phyloP scores from a whole-genome alignment of 768 basidiomycete species.

The Hemileccinum impolitum region DNA sequence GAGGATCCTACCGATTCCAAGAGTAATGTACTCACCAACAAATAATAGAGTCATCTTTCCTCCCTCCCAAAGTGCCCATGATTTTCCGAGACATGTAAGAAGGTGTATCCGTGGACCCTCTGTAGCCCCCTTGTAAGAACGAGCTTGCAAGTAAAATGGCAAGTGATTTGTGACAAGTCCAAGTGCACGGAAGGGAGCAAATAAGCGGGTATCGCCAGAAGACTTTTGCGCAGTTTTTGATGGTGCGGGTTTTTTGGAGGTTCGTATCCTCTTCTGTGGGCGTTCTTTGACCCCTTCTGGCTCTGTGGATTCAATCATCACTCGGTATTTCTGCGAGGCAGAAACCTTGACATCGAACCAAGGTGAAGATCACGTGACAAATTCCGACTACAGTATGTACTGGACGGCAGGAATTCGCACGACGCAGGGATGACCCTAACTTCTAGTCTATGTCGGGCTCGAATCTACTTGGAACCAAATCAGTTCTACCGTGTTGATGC shows the following conservation, averaged over 20 bases:
- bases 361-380: not conserved
- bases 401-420: too few species aligned
- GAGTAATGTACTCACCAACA: constrained; percentile 61
- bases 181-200: constrained; percentile 94
- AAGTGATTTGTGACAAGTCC: constrained; percentile 90
- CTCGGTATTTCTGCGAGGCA: not conserved
- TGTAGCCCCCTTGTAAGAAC: constrained; percentile 79
- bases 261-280: constrained; percentile 26
- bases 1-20: not conserved
- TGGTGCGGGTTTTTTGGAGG: not conserved
- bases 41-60: constrained; percentile 90
- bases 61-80: constrained; percentile 97
- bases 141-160: constrained; percentile 83
- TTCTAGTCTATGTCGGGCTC: too few species aligned
- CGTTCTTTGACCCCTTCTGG: constrained; percentile 13
- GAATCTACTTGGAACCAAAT: too few species aligned
- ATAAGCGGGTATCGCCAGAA: constrained; percentile 44
- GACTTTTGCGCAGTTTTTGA: constrained; percentile 6
- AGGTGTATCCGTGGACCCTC: constrained; percentile 82
- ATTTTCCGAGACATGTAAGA: constrained; percentile 80
- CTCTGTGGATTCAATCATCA: constrained; percentile 22
- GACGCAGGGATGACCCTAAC: too few species aligned
- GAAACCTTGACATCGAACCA: not conserved
- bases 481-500: too few species aligned
- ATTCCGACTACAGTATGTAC: too few species aligned